Percentiles rank a stretch among this genome's conserved stretches.
phyloP scores from a whole-genome alignment of 306 rosid genomes.

The Parietaria judaica region DNA sequence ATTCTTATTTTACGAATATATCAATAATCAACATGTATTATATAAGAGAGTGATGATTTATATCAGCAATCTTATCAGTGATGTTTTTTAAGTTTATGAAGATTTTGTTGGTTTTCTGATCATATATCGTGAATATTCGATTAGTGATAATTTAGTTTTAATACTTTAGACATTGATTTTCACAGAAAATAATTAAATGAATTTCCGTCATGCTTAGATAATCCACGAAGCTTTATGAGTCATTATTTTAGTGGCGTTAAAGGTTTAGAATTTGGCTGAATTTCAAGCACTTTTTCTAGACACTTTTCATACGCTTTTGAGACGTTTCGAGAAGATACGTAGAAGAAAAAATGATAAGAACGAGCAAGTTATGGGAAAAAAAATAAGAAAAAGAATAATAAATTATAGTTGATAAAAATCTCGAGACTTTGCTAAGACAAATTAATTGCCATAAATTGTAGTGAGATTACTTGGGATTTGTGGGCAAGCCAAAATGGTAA shows the following conservation, averaged over 20 bases:
- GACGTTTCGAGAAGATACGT: background rate
- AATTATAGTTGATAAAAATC: background rate
- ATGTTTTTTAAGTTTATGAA: no score
- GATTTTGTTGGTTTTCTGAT: no score
- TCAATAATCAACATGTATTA: no score
- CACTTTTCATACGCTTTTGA: background rate
- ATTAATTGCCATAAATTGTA: conserved; percentile 6
- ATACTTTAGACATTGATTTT: no score
- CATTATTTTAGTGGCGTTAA: background rate
- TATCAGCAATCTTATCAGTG: no score
- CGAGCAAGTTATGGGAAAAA: conserved; percentile 6
- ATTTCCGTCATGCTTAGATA: no score
- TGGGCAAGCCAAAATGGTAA: background rate
- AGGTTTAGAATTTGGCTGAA: background rate
- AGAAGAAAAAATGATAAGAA: background rate
- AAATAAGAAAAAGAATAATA: background rate
- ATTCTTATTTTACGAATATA: no score
- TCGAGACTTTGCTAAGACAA: background rate
- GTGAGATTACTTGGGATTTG: background rate
- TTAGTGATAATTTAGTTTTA: no score
- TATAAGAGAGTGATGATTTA: no score
- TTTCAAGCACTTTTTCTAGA: conserved; percentile 2
- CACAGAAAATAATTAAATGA: no score
- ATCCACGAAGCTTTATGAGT: no score
- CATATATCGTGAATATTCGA: no score